Percentiles rank a stretch among this genome's conserved stretches.
phyloP scores from a whole-genome alignment of 2,329 filamentous ascomycete species.

The Monosporascus cannonballus region DNA sequence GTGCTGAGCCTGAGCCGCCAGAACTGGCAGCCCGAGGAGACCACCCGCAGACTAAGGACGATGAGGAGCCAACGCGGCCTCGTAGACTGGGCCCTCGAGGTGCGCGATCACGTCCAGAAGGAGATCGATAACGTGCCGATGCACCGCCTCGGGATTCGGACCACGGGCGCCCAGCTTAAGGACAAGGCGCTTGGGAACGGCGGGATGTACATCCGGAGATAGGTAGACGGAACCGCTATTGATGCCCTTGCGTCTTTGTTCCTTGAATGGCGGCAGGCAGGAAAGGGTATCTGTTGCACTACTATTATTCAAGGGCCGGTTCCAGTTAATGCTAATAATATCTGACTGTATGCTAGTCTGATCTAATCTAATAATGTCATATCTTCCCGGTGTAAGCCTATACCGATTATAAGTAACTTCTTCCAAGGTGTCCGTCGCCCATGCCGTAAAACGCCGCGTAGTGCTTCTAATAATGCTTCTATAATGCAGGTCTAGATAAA shows the following conservation, averaged over 20 bases:
- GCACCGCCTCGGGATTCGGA: slow-evolving; percentile 53
- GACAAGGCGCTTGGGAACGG: slow-evolving; percentile 45
- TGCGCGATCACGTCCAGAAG: slow-evolving; percentile 44
- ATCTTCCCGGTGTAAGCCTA: no score
- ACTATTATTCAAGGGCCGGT: no score
- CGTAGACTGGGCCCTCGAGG: slow-evolving; percentile 40
- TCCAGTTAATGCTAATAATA: no score
- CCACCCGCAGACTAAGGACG: slow-evolving; percentile 30
- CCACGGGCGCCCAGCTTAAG: slow-evolving; percentile 36
- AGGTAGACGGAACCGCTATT: slow-evolving; percentile 1
- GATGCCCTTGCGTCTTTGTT: no score
- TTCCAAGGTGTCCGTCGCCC: no score
- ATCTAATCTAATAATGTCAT: no score
- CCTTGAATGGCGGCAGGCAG: no score
- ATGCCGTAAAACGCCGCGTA: background rate
- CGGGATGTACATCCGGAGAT: slow-evolving; percentile 40
- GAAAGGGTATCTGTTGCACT: no score
- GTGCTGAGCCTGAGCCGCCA: slow-evolving; percentile 40
- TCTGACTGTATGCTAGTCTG: no score
- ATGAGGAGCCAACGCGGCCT: slow-evolving; percentile 36
- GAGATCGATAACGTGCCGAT: slow-evolving; percentile 53
- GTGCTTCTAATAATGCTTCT: no score
- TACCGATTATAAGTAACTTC: no score
- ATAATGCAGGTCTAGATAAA: background rate
- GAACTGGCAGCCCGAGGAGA: slow-evolving; percentile 37